phyloP scores from a whole-genome alignment of 1,284 basidiomycete species.

The Ceratobasidium sp. region DNA sequence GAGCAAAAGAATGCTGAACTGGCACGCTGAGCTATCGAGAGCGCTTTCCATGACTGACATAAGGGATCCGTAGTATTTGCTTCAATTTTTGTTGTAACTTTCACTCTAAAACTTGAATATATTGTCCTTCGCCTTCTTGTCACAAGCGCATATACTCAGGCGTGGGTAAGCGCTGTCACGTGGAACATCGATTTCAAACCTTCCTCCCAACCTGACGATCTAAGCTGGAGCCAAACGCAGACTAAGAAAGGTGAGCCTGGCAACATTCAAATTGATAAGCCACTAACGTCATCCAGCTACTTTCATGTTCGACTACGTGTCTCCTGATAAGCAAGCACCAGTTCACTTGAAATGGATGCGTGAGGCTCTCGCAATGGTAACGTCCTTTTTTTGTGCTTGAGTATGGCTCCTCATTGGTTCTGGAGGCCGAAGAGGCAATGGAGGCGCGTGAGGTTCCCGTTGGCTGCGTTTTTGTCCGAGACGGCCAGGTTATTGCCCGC shows the following conservation, averaged over 20 bases:
- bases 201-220: background rate
- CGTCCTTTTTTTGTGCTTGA: no score
- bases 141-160: no score
- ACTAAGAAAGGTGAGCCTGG: background rate
- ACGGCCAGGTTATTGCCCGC: conserved; percentile 80
- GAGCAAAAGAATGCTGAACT: background rate
- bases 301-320: conserved; percentile 34
- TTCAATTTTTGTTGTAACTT: no score
- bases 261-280: background rate
- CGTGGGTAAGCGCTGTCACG: background rate
- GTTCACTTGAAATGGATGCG: conserved; percentile 53
- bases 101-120: no score
- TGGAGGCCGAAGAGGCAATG: conserved; percentile 87
- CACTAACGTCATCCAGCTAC: background rate
- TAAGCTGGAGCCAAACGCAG: background rate
- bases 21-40: no score
- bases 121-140: no score
- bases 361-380: conserved; percentile 52
- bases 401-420: background rate
- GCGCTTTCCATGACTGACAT: no score
- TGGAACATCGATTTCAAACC: background rate
- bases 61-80: no score
- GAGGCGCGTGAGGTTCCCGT: conserved; percentile 93
- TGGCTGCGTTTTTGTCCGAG: conserved; percentile 94
- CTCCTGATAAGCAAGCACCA: conserved; percentile 40